These are phyloP conservation scores for Trichaptum fuscoviolaceum DNA, from an alignment of 768 basidiomycete species.

Conservation along the genomic window DNA sequence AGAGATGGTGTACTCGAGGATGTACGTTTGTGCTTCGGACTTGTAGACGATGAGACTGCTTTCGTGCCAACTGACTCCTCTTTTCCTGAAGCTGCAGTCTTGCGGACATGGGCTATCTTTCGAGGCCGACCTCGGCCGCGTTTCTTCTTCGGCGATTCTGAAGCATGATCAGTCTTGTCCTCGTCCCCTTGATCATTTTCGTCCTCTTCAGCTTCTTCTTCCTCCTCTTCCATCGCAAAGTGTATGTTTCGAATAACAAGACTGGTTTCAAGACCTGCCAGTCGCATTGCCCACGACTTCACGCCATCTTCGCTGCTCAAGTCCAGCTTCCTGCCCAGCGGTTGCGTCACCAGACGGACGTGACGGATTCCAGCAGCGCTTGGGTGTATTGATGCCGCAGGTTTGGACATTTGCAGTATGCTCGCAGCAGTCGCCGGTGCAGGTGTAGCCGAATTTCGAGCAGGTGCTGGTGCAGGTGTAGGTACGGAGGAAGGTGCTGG, in stretches of 20 bases:
- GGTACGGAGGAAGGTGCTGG: slow-evolving; percentile 15
- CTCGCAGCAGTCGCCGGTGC: slow-evolving; percentile 7
- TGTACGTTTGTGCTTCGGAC: slow-evolving; percentile 38
- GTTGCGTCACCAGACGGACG: slow-evolving; percentile 51
- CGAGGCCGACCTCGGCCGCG: slow-evolving; percentile 31
- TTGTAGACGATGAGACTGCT: slow-evolving; percentile 25
- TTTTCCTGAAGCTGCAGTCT: slow-evolving; percentile 17
- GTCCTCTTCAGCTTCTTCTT: slow-evolving; percentile 7
- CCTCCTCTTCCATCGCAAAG: slow-evolving; percentile 8
- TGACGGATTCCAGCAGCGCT: slow-evolving; percentile 41
- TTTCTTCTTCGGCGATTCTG: background rate
- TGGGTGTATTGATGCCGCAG: slow-evolving; percentile 14
- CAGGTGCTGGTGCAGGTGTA: slow-evolving; percentile 21
- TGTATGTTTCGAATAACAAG: background rate
- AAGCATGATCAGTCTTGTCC: slow-evolving; percentile 8
- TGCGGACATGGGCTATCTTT: slow-evolving; percentile 22
- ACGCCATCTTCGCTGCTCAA: slow-evolving; percentile 70
- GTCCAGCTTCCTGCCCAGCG: slow-evolving; percentile 49
- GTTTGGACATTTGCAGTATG: slow-evolving; percentile 9
- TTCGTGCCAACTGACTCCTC: slow-evolving; percentile 27
- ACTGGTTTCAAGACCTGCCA: slow-evolving; percentile 45
- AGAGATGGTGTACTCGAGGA: slow-evolving; percentile 37
- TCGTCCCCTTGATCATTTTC: slow-evolving; percentile 14
- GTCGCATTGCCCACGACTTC: slow-evolving; percentile 63
- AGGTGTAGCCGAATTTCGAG: slow-evolving; percentile 10